Evolutionary conservation across 2,329 filamentous ascomycete genomes (phyloP).

Genomic region (Emericellopsis cladophorae): DNA sequence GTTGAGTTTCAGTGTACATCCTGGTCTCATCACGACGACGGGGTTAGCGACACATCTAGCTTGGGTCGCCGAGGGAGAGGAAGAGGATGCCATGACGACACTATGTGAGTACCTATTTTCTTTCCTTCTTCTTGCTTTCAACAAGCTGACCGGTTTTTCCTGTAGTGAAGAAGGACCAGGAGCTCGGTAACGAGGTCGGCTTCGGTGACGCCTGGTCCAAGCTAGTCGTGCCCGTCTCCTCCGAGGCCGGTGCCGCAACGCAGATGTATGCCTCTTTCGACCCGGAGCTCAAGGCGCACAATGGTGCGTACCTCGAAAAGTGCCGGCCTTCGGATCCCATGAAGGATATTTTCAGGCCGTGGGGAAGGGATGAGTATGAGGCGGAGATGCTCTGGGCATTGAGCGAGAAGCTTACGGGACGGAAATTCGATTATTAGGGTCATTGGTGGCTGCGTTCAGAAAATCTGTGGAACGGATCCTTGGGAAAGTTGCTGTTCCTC

Average conservation of each 20-base stretch:
- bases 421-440: constrained; percentile 10
- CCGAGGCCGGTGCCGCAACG: neutral
- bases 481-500: no score
- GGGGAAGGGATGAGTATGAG: constrained; percentile 11
- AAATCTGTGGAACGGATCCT: no score
- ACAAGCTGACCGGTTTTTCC: neutral
- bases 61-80: no score
- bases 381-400: constrained; percentile 15
- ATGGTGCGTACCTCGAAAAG: constrained; percentile 12
- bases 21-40: neutral
- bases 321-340: constrained; percentile 7
- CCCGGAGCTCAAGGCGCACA: constrained; percentile 3
- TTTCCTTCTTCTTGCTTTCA: constrained; percentile 3
- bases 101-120: constrained; percentile 2
- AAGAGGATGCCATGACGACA: constrained; percentile 3
- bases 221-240: neutral
- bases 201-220: neutral
- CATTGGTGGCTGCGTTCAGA: no score
- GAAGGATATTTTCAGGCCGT: constrained; percentile 10
- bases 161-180: neutral
- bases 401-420: constrained; percentile 14
- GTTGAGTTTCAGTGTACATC: constrained; percentile 9
- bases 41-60: constrained; percentile 11
- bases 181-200: neutral
- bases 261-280: constrained; percentile 1